These are phyloP conservation scores for Herpetomonas samuelpessoai DNA, from an alignment of 208 protist genomes.

Conservation along the genomic window DNA sequence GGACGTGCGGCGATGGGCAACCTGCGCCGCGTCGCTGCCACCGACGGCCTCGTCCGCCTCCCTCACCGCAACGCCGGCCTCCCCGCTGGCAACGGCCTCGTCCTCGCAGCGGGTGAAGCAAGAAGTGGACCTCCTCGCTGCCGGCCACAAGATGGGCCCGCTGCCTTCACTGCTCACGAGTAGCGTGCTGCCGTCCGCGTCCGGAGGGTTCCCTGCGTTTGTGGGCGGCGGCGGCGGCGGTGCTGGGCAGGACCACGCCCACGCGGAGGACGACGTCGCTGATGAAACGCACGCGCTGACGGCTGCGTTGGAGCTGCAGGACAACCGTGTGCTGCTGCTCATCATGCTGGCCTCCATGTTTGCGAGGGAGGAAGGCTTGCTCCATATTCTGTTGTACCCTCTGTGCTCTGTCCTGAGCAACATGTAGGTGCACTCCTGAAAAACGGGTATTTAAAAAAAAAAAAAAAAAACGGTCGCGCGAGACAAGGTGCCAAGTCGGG, in stretches of 20 bases:
- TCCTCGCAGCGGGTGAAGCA: slow-evolving; percentile 27
- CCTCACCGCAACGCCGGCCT: slow-evolving; percentile 5
- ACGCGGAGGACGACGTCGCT: background rate
- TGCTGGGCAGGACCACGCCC: too few species aligned
- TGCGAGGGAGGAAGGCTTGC: slow-evolving; percentile 71
- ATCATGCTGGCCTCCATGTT: slow-evolving; percentile 73
- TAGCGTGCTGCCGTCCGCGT: too few species aligned
- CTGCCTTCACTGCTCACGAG: background rate
- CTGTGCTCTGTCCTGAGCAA: slow-evolving; percentile 59
- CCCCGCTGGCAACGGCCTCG: background rate
- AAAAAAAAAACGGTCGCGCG: slow-evolving; percentile 1
- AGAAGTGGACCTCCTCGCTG: slow-evolving; percentile 33
- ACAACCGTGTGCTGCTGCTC: slow-evolving; percentile 65
- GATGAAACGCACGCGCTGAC: slow-evolving; percentile 29
- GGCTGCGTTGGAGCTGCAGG: slow-evolving; percentile 51
- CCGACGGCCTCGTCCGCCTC: slow-evolving; percentile 13
- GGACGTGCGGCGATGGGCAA: slow-evolving; percentile 31
- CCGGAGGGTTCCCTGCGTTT: too few species aligned
- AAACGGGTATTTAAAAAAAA: slow-evolving; percentile 3
- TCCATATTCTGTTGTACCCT: slow-evolving; percentile 60
- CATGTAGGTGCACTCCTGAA: slow-evolving; percentile 24
- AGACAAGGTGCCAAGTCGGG: background rate
- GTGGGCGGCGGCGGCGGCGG: too few species aligned
- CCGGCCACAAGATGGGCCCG: slow-evolving; percentile 1
- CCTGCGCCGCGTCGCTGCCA: slow-evolving; percentile 4